phyloP scores from a whole-genome alignment of 1,139 yeast genomes.

The Schwanniomyces etchellsii region DNA sequence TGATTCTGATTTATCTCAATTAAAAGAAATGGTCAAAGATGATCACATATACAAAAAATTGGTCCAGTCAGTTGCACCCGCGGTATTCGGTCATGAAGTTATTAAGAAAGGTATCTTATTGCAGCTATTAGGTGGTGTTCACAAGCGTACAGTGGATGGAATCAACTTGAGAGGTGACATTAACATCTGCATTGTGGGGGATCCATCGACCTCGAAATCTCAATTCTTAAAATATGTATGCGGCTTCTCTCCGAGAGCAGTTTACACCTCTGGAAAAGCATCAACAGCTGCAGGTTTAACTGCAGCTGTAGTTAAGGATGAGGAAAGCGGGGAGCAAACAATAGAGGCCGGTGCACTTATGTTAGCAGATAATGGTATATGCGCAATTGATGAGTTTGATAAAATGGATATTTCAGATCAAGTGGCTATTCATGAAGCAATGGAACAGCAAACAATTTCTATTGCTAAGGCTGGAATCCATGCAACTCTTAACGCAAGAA shows the following conservation, averaged over 20 bases:
- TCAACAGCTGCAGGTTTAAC: constrained; percentile 98
- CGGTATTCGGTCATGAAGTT: constrained; percentile 94
- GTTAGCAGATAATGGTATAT: constrained; percentile 98
- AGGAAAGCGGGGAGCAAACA: constrained; percentile 95
- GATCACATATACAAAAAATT: constrained; percentile 80
- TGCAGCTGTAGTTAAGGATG: constrained; percentile 96
- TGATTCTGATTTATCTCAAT: constrained; percentile 76
- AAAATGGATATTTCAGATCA: constrained; percentile 96
- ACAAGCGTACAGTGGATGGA: constrained; percentile 90
- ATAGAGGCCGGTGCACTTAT: constrained; percentile 98
- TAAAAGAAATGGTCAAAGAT: constrained; percentile 88
- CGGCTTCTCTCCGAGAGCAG: constrained; percentile 88
- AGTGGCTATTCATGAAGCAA: constrained; percentile 98
- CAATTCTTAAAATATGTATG: constrained; percentile 93
- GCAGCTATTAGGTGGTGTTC: constrained; percentile 94
- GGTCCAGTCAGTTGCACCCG: constrained; percentile 90
- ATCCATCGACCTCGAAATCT: constrained; percentile 96
- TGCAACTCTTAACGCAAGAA: constrained; percentile 93
- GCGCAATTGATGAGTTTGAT: constrained; percentile 98
- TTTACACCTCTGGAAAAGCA: constrained; percentile 97
- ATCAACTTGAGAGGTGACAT: constrained; percentile 95
- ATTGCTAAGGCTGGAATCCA: constrained; percentile 98
- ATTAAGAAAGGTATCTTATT: constrained; percentile 87
- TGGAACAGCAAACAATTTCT: constrained; percentile 98
- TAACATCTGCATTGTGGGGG: constrained; percentile 95